A percentile compares a stretch with the other conserved stretches of the same genome.
phyloP scores from a whole-genome alignment of 2,329 filamentous ascomycete genomes.

The Harringtonia lauricola region DNA sequence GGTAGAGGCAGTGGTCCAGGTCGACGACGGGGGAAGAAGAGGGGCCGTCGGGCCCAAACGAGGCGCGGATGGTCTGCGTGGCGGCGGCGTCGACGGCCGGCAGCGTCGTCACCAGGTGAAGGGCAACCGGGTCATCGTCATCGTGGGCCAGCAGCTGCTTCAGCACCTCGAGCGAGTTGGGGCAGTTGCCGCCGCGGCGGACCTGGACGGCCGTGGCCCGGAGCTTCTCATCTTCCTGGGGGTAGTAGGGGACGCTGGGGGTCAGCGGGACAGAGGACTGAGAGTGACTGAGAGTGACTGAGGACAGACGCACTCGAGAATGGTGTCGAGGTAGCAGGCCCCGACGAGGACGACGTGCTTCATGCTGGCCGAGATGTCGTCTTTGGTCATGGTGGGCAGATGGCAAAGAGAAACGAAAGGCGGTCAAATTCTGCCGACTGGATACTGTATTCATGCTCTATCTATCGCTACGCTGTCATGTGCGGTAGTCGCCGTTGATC shows the following conservation, averaged over 20 bases:
- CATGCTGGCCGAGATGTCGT: too few species aligned
- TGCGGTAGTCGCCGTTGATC: conserved; percentile 59
- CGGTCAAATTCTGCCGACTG: background rate
- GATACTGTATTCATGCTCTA: too few species aligned
- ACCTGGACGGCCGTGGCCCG: conserved; percentile 48
- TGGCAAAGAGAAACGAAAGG: background rate
- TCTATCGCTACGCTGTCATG: conserved; percentile 23
- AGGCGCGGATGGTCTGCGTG: conserved; percentile 38
- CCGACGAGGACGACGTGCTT: conserved; percentile 53
- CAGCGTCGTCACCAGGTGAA: conserved; percentile 39
- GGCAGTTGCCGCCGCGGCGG: conserved; percentile 61
- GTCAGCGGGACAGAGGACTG: background rate
- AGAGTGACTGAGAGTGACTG: background rate
- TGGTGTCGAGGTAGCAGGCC: conserved; percentile 61
- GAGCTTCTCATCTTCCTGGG: conserved; percentile 61
- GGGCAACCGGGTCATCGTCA: conserved; percentile 12
- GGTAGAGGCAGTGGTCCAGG: conserved; percentile 47
- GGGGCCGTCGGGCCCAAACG: conserved; percentile 30
- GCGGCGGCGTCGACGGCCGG: conserved; percentile 41
- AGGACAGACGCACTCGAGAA: conserved; percentile 39
- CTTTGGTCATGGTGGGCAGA: background rate
- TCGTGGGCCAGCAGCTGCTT: conserved; percentile 43
- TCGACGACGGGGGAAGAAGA: background rate
- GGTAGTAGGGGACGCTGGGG: conserved; percentile 52
- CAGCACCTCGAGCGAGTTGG: conserved; percentile 61